Conservation (phyloP, 179 eudicot genomes). For the Drosera spatulata region DNA sequence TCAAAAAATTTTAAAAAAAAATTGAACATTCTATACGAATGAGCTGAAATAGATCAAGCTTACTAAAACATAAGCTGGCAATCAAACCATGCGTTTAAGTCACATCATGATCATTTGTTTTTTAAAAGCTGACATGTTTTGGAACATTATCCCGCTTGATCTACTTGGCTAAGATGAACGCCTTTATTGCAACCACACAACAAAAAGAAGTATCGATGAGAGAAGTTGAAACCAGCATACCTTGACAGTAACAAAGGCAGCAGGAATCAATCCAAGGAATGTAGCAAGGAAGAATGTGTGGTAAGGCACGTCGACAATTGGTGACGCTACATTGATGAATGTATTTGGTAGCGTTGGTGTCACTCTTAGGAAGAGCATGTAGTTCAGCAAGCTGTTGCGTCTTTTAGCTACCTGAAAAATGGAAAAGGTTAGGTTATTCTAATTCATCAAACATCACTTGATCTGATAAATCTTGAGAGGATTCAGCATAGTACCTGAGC, state of each 20-base stretch:
- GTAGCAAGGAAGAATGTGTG: conserved; percentile 84
- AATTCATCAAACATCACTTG: not conserved
- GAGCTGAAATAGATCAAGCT: too few relatives aligned
- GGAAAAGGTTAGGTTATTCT: conserved; percentile 5
- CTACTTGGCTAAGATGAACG: too few relatives aligned
- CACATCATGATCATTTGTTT: too few relatives aligned
- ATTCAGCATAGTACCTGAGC: conserved; percentile 41
- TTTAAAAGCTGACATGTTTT: too few relatives aligned
- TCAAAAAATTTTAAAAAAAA: too few relatives aligned
- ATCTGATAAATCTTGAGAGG: not conserved
- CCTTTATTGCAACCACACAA: not conserved
- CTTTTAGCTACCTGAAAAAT: conserved; percentile 71
- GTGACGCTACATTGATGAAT: conserved; percentile 85
- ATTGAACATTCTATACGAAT: too few relatives aligned
- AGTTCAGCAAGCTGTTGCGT: conserved; percentile 81
- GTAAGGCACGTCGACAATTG: conserved; percentile 86
- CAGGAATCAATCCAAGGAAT: conserved; percentile 69
- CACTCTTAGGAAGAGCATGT: conserved; percentile 94
- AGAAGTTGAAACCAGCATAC: conserved; percentile 25
- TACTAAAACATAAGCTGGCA: too few relatives aligned
- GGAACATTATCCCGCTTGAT: too few relatives aligned
- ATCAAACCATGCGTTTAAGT: too few relatives aligned
- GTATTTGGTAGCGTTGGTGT: conserved; percentile 93
- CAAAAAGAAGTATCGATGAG: not conserved
- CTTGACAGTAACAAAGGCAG: conserved; percentile 87